phyloP scores from a whole-genome alignment of 306 rosid genomes.

The Boehmeria nivea region DNA sequence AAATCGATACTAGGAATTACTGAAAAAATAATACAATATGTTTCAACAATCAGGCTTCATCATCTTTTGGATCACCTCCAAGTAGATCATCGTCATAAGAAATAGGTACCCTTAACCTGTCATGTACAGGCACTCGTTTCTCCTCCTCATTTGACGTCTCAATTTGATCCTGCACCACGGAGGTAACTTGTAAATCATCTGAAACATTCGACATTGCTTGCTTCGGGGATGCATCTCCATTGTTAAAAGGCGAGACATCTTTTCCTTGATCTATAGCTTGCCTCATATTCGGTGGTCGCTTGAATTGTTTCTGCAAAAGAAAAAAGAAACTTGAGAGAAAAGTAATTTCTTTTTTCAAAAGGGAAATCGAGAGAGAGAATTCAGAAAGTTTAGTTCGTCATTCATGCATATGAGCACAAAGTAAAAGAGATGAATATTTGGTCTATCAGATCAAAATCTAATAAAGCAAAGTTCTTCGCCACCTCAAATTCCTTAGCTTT shows the following conservation, averaged over 20 bases:
- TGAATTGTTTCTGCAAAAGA: constrained; percentile 67
- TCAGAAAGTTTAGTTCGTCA: too few relatives aligned
- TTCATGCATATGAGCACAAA: too few relatives aligned
- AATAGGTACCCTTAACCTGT: constrained; percentile 68
- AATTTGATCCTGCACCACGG: constrained; percentile 27
- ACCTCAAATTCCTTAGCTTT: constrained; percentile 89
- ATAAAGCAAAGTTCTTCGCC: background rate
- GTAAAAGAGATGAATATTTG: too few relatives aligned
- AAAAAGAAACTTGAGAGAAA: constrained; percentile 6
- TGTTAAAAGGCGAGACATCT: constrained; percentile 26
- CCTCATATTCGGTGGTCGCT: constrained; percentile 39
- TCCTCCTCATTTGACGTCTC: constrained; percentile 31
- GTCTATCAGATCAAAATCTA: too few relatives aligned
- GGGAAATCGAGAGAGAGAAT: too few relatives aligned
- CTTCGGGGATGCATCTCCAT: constrained; percentile 8
- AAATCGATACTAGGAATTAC: background rate
- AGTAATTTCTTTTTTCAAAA: background rate
- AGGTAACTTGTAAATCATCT: constrained; percentile 7
- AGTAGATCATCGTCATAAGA: constrained; percentile 77
- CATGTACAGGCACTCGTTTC: constrained; percentile 47
- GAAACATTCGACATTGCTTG: constrained; percentile 10
- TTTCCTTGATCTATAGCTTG: constrained; percentile 29
- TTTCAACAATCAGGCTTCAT: constrained; percentile 26
- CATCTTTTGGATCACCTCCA: constrained; percentile 27
- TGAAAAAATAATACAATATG: background rate